phyloP scores from a whole-genome alignment of 75 land plant genomes.

The Adiantum capillusveneris region DNA sequence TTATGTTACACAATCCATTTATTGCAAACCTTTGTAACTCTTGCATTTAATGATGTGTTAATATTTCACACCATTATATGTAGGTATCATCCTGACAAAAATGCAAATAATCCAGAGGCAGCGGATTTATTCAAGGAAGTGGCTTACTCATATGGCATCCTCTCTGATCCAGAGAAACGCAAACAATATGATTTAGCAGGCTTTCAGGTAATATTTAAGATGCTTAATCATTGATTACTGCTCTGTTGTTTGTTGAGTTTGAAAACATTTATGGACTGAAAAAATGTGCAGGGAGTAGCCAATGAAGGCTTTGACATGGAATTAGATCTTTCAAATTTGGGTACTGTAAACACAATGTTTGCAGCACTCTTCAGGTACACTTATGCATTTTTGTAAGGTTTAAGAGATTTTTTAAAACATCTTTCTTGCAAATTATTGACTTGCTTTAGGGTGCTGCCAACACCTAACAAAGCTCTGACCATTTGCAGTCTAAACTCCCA shows the following conservation, averaged over 20 bases:
- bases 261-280: not conserved
- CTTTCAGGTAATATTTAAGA: slow-evolving; percentile 44
- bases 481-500: not conserved
- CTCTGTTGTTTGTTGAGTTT: not conserved
- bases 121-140: slow-evolving; percentile 79
- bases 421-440: too few species aligned
- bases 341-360: slow-evolving; percentile 80
- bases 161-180: slow-evolving; percentile 85
- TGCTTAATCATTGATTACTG: too few species aligned
- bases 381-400: not conserved
- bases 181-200: slow-evolving; percentile 72
- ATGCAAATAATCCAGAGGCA: slow-evolving; percentile 80
- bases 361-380: slow-evolving; percentile 83
- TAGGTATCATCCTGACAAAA: slow-evolving; percentile 92
- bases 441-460: too few species aligned
- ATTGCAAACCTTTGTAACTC: too few species aligned
- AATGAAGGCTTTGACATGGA: slow-evolving; percentile 69
- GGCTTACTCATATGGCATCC: slow-evolving; percentile 76
- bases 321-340: slow-evolving; percentile 76
- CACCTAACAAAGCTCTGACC: too few species aligned
- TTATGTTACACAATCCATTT: too few species aligned
- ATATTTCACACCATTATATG: not conserved
- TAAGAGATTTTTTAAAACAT: not conserved
- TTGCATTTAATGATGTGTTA: too few species aligned
- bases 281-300: slow-evolving; percentile 54